phyloP scores from a whole-genome alignment of 345 rosid species.

The Eucalyptus curtisii region DNA sequence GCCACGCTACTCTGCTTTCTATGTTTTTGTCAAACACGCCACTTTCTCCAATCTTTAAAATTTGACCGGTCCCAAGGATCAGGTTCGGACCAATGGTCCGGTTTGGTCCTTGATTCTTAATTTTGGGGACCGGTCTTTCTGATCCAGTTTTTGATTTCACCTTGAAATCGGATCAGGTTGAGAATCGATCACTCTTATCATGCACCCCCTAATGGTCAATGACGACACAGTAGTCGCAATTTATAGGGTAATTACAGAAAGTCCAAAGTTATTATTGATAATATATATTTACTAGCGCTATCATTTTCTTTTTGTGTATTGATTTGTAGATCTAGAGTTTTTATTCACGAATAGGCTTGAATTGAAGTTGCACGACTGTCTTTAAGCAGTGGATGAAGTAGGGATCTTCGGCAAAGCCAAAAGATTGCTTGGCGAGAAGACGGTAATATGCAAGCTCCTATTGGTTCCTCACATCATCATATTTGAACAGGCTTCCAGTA shows the following conservation, averaged over 20 bases:
- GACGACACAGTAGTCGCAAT: accelerated
- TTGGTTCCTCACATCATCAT: neutral
- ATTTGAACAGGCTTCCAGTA: neutral
- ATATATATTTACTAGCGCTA: neutral
- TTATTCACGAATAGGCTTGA: neutral
- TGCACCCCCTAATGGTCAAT: neutral
- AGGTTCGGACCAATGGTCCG: no score
- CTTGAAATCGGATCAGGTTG: accelerated
- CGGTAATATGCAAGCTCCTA: neutral
- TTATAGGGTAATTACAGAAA: accelerated
- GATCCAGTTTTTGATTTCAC: accelerated
- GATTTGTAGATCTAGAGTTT: neutral
- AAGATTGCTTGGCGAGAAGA: neutral
- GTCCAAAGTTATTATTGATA: accelerated
- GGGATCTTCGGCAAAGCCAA: neutral
- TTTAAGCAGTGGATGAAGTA: neutral
- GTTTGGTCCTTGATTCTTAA: accelerated
- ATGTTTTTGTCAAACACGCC: no score
- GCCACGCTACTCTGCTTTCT: no score
- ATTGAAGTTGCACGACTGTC: neutral
- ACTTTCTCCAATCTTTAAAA: no score
- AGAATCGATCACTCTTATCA: accelerated
- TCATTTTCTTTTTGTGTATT: neutral
- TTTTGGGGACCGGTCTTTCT: accelerated
- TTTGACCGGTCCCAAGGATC: no score